Conservation (phyloP, 1,284 basidiomycete genomes). For the Cryptococcus sp. region DNA sequence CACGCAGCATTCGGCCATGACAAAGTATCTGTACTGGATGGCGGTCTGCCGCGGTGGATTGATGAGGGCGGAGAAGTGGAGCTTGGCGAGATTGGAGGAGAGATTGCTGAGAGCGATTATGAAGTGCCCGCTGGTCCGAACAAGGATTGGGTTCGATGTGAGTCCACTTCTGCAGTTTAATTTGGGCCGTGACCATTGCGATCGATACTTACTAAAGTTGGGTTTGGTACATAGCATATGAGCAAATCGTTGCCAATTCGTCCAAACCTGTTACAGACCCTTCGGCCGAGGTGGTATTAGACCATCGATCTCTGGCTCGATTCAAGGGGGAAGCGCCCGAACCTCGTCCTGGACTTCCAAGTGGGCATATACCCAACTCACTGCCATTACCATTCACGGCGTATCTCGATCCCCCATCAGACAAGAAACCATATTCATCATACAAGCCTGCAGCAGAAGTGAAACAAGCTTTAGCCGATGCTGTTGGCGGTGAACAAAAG, state of each 20-base stretch:
- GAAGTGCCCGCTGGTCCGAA: conserved; percentile 52
- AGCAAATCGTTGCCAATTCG: conserved; percentile 77
- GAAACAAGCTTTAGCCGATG: conserved; percentile 62
- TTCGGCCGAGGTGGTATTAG: conserved; percentile 72
- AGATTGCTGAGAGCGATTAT: conserved; percentile 30
- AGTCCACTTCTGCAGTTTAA: conserved; percentile 33
- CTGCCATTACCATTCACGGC: conserved; percentile 78
- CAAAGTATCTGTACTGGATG: conserved; percentile 81
- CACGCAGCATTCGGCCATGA: conserved; percentile 71
- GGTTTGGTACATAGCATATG: conserved; percentile 65
- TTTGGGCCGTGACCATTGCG: conserved; percentile 2
- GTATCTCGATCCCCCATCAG: conserved; percentile 61
- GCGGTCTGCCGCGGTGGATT: conserved; percentile 83
- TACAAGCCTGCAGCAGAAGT: conserved; percentile 68
- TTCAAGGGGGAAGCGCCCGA: conserved; percentile 82
- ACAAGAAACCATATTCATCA: conserved; percentile 45
- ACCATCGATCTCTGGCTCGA: conserved; percentile 77
- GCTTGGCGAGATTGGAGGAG: conserved; percentile 46
- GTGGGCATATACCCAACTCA: conserved; percentile 90
- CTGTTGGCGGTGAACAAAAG: conserved; percentile 51
- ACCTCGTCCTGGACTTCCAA: conserved; percentile 81
- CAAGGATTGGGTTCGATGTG: conserved; percentile 62
- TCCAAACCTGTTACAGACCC: conserved; percentile 56
- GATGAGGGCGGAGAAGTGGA: conserved; percentile 69
- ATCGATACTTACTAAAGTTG: background rate